Conservation (phyloP, 179 eudicot species). For the Patellifolia procumbens region DNA sequence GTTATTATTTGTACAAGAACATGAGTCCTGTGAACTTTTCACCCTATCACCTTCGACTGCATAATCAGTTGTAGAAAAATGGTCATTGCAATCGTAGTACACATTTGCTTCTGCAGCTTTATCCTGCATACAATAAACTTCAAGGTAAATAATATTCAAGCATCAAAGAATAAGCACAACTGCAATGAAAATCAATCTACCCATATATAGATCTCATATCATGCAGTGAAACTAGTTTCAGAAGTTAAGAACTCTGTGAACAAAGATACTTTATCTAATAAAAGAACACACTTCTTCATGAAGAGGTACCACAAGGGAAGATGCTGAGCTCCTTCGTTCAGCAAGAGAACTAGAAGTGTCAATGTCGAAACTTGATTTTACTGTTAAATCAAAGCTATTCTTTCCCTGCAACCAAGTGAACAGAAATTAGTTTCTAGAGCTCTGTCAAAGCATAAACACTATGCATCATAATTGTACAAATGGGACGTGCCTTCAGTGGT, state of each 20-base stretch:
- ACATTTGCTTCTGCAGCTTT: slow-evolving; percentile 40
- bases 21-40: slow-evolving; percentile 21
- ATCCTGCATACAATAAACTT: slow-evolving; percentile 39
- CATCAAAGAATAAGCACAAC: not conserved
- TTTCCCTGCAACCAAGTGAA: slow-evolving; percentile 44
- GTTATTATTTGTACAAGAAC: slow-evolving; percentile 4
- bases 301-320: slow-evolving; percentile 40
- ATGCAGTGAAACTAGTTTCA: not conserved
- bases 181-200: too few relatives aligned
- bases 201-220: not conserved
- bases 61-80: slow-evolving; percentile 34
- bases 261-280: not conserved
- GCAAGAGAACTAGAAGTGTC: slow-evolving; percentile 50
- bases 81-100: slow-evolving; percentile 51
- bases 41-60: slow-evolving; percentile 28
- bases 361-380: slow-evolving; percentile 52
- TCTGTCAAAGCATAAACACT: not conserved
- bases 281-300: slow-evolving; percentile 59
- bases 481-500: slow-evolving; percentile 50
- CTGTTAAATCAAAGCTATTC: slow-evolving; percentile 39
- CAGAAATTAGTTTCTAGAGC: not conserved
- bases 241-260: not conserved
- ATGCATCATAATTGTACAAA: not conserved
- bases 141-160: not conserved
- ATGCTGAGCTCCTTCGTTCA: slow-evolving; percentile 39